phyloP scores from a whole-genome alignment of 2,329 filamentous ascomycete genomes.

The Davidsoniella virescens region DNA sequence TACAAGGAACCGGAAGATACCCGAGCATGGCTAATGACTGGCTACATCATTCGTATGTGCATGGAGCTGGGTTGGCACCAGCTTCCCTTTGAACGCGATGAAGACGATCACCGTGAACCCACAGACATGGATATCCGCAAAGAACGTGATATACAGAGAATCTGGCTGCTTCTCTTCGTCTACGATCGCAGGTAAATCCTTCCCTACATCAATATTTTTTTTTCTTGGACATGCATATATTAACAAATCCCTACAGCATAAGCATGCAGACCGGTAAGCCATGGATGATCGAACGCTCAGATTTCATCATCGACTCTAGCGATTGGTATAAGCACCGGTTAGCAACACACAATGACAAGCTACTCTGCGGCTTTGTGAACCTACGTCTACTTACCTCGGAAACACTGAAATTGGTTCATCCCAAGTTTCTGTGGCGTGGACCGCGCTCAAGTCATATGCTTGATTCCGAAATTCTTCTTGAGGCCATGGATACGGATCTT shows the following conservation, averaged over 20 bases:
- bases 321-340: slow-evolving; percentile 21
- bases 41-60: slow-evolving; percentile 25
- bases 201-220: neutral
- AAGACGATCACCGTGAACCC: neutral
- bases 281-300: slow-evolving; percentile 25
- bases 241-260: slow-evolving; percentile 17
- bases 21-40: slow-evolving; percentile 24
- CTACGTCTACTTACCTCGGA: slow-evolving; percentile 23
- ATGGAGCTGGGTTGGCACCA: slow-evolving; percentile 25
- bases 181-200: slow-evolving; percentile 23
- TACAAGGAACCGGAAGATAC: slow-evolving; percentile 28
- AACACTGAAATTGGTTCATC: slow-evolving; percentile 14
- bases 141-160: slow-evolving; percentile 22
- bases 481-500: slow-evolving; percentile 16
- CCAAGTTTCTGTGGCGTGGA: slow-evolving; percentile 14
- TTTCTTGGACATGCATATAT: neutral
- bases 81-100: slow-evolving; percentile 13
- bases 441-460: slow-evolving; percentile 14
- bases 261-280: slow-evolving; percentile 26
- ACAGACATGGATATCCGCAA: slow-evolving; percentile 16
- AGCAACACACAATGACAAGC: slow-evolving; percentile 20
- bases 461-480: slow-evolving; percentile 16
- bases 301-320: slow-evolving; percentile 22
- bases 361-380: slow-evolving; percentile 23
- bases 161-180: slow-evolving; percentile 24